phyloP scores from a whole-genome alignment of 768 basidiomycete genomes.

The Crepidotus variabilis region DNA sequence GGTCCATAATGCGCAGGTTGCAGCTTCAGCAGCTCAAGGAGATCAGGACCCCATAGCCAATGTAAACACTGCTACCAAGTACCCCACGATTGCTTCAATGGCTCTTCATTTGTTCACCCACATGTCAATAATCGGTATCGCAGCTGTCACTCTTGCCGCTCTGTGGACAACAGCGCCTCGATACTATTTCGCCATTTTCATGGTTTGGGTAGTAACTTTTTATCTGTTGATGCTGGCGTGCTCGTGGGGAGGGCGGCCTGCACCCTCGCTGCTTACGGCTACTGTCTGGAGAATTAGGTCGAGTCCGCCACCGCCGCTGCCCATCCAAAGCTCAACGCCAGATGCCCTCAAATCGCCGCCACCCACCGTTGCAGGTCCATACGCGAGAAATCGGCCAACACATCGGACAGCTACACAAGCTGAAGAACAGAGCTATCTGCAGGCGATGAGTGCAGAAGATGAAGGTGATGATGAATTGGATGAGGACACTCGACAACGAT shows the following conservation, averaged over 20 bases:
- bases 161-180: constrained; percentile 55
- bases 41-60: constrained; percentile 17
- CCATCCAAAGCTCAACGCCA: constrained; percentile 35
- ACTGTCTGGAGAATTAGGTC: constrained; percentile 42
- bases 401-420: constrained; percentile 41
- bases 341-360: constrained; percentile 15
- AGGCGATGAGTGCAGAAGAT: constrained; percentile 48
- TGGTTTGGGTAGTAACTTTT: constrained; percentile 56
- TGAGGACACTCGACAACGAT: constrained; percentile 66
- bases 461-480: constrained; percentile 73
- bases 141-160: constrained; percentile 50
- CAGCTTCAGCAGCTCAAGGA: constrained; percentile 36
- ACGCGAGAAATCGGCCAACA: constrained; percentile 65
- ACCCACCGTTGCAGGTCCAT: constrained; percentile 43
- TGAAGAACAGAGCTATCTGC: constrained; percentile 37
- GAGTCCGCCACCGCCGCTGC: constrained; percentile 19
- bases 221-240: constrained; percentile 50
- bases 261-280: constrained; percentile 52
- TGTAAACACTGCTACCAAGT: constrained; percentile 15
- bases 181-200: constrained; percentile 59
- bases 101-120: constrained; percentile 53
- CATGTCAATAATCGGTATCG: constrained; percentile 52
- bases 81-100: constrained; percentile 25
- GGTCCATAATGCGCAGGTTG: constrained; percentile 41
- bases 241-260: constrained; percentile 57